These are phyloP conservation scores for Periconia macrospinosa DNA, from an alignment of 2,329 filamentous ascomycete genomes.

Conservation along the genomic window DNA sequence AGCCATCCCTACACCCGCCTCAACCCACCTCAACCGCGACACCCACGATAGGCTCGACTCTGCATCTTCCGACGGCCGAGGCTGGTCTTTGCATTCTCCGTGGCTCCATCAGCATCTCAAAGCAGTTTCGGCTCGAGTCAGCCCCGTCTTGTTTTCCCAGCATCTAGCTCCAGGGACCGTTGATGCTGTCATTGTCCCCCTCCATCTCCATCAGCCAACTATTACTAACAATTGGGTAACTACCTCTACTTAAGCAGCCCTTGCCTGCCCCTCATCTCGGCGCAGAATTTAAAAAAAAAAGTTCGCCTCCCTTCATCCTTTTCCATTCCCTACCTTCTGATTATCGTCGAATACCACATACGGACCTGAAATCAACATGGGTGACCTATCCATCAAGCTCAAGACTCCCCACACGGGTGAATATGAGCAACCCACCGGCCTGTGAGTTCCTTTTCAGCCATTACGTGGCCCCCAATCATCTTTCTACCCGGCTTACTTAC, in stretches of 20 bases:
- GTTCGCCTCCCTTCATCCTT: constrained; percentile 10
- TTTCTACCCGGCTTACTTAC: constrained; percentile 19
- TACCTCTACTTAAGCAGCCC: constrained; percentile 32
- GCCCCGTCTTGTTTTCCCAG: too few relatives aligned
- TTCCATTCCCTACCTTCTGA: constrained; percentile 19
- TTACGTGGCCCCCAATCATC: not conserved
- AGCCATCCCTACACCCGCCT: too few relatives aligned
- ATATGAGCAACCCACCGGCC: constrained; percentile 57
- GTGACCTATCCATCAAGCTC: constrained; percentile 59
- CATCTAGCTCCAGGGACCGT: not conserved
- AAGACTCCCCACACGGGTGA: constrained; percentile 68
- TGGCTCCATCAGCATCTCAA: too few relatives aligned
- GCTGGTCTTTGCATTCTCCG: not conserved
- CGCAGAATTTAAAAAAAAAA: constrained; percentile 1
- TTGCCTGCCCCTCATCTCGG: constrained; percentile 14
- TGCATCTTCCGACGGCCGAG: not conserved
- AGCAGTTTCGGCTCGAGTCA: too few relatives aligned
- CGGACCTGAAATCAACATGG: constrained; percentile 38
- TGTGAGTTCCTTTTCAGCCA: constrained; percentile 45
- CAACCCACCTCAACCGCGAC: not conserved
- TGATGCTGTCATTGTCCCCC: constrained; percentile 22
- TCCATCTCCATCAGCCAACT: not conserved
- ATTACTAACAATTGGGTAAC: not conserved
- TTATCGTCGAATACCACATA: constrained; percentile 26
- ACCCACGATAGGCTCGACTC: not conserved